Conservation (phyloP, 305 asterid genomes). For the Rubia occidens region DNA sequence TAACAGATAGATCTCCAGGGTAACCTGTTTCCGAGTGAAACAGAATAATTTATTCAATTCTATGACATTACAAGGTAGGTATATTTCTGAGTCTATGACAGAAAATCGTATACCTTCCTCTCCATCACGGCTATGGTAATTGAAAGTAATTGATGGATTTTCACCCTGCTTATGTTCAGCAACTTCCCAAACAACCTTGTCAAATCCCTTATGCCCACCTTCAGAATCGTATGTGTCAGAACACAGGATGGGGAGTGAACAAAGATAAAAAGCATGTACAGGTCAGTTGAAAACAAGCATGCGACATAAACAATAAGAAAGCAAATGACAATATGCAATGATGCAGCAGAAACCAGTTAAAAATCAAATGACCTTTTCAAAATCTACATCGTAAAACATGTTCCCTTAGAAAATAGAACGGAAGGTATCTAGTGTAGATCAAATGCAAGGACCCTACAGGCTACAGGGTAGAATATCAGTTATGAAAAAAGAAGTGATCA, state of each 20-base stretch:
- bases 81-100: neutral
- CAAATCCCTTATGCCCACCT: slow-evolving; percentile 93
- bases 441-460: neutral
- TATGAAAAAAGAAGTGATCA: neutral
- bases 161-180: slow-evolving; percentile 64
- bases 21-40: slow-evolving; percentile 45
- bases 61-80: neutral
- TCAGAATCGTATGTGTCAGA: neutral
- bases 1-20: slow-evolving; percentile 71
- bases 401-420: neutral
- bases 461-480: neutral
- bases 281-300: neutral
- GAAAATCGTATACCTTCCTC: slow-evolving; percentile 63
- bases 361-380: neutral
- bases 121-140: slow-evolving; percentile 70
- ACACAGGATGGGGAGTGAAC: neutral
- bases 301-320: neutral
- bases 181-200: slow-evolving; percentile 95
- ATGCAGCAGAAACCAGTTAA: neutral
- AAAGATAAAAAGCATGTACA: neutral
- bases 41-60: neutral
- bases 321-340: neutral
- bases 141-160: slow-evolving; percentile 75
- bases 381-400: neutral
- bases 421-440: neutral